Evolutionary conservation across 169 alveolate species (phyloP), one percentile per base, ranked within the genome.

Genomic region (Plasmodium adleri): DNA sequence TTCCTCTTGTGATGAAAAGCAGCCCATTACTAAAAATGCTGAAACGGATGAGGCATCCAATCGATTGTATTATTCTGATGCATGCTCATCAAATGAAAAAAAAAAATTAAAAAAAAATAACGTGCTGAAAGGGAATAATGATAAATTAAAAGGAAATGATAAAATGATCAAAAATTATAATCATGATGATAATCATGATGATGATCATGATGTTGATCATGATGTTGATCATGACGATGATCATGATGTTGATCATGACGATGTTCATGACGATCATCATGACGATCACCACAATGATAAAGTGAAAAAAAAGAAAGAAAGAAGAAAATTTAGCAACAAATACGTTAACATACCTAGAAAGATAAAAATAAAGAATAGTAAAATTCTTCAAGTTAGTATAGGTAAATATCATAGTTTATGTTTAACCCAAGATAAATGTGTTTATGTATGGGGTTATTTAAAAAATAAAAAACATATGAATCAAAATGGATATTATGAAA

Each of bases 381-480:
- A 58, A 22, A 62, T 83, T 9, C 49, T 83, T 32, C 91, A 83
- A 39, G 64, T 83, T 1, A 83, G 91, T 67, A 13, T 83, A 26
- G 83, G 91, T 0, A 83, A 83, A 50, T 83, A 83, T 60, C 83
- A 83, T 68, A 62, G 91, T 49, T 49, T 83, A 1, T 83, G 91
- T 17, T 72, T 83, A 39, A 68, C 91, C 20, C 85, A 83, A 50
- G 91, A 83, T 15, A 67, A 70, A 50, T 67, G 67, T 22, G 85
- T 83, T 13, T 83, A 83, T 43, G 70, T 83, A 56, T 83, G 91
- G 91, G 91, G 91, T 15, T 83, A 83, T 43, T 47, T 83, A 62
- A 68, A 68, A 45, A 64, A 28, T 6, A 13, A 56, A 12, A 63
- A 15, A 26, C 47, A 39, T 39, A 39, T 39, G 47, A 39, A 39